Conservation (phyloP, 768 basidiomycete genomes). For the Mycena latifolia region DNA sequence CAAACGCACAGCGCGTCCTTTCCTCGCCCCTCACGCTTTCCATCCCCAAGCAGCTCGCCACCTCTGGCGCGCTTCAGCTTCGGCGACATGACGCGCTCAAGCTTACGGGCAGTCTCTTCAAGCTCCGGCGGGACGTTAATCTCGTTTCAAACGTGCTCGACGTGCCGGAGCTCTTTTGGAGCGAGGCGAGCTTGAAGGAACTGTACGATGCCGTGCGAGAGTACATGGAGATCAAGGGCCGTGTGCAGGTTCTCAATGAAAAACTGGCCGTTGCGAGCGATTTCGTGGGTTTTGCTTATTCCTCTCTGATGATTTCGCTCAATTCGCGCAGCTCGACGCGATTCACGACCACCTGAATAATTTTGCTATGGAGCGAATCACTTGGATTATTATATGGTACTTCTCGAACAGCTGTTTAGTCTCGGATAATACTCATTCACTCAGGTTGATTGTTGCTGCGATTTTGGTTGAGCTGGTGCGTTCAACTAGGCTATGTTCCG, state of each 20-base stretch:
- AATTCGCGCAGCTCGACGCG: constrained; percentile 75
- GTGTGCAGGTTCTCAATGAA: constrained; percentile 91
- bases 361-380: constrained; percentile 91
- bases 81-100: constrained; percentile 87
- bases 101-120: constrained; percentile 89
- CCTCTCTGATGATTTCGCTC: constrained; percentile 6
- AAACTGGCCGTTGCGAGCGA: constrained; percentile 89
- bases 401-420: constrained; percentile 34
- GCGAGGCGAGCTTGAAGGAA: constrained; percentile 89
- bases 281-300: constrained; percentile 69
- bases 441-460: constrained; percentile 90
- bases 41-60: constrained; percentile 87
- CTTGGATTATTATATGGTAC: constrained; percentile 65
- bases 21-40: constrained; percentile 80
- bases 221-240: constrained; percentile 91
- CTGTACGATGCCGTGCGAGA: constrained; percentile 94
- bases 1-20: constrained; percentile 81
- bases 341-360: constrained; percentile 96
- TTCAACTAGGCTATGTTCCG: neutral
- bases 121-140: constrained; percentile 89
- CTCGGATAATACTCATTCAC: constrained; percentile 27
- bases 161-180: constrained; percentile 95
- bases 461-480: constrained; percentile 88
- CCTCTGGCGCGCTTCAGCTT: constrained; percentile 80
- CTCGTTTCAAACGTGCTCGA: constrained; percentile 94